Evolutionary conservation across 176 grass and related monocot species (phyloP).

Genomic region (Poa annua): DNA sequence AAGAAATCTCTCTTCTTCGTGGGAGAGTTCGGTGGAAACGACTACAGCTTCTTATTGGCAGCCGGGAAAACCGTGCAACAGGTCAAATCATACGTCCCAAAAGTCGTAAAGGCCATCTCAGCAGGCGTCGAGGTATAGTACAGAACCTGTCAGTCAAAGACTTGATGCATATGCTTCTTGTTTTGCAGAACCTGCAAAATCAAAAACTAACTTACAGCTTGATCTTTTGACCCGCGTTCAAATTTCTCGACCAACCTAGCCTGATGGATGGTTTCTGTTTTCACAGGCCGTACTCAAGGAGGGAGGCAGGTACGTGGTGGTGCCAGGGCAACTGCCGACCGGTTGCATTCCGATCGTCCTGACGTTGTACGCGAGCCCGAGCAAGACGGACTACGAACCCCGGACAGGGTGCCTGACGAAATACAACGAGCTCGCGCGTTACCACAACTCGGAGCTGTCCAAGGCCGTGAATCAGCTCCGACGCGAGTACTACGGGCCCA

Average conservation of each 20-base stretch:
- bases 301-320: conserved; percentile 51
- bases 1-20: conserved; percentile 36
- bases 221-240: background rate
- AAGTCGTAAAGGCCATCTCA: background rate
- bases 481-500: background rate
- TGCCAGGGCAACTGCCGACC: conserved; percentile 52
- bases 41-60: conserved; percentile 30
- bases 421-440: conserved; percentile 41
- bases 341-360: conserved; percentile 45
- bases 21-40: conserved; percentile 38
- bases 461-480: background rate
- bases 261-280: background rate
- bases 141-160: no score
- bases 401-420: conserved; percentile 48
- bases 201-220: background rate
- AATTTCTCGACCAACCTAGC: background rate
- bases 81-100: background rate
- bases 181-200: no score
- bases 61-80: conserved; percentile 1
- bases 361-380: conserved; percentile 25
- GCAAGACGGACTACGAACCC: conserved; percentile 34
- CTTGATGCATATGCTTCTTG: no score
- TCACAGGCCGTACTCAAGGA: conserved; percentile 43
- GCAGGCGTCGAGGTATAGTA: background rate
- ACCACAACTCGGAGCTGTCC: conserved; percentile 47